Evolutionary conservation across 2,329 filamentous ascomycete genomes (phyloP).

Genomic region (Colletotrichum filicis): DNA sequence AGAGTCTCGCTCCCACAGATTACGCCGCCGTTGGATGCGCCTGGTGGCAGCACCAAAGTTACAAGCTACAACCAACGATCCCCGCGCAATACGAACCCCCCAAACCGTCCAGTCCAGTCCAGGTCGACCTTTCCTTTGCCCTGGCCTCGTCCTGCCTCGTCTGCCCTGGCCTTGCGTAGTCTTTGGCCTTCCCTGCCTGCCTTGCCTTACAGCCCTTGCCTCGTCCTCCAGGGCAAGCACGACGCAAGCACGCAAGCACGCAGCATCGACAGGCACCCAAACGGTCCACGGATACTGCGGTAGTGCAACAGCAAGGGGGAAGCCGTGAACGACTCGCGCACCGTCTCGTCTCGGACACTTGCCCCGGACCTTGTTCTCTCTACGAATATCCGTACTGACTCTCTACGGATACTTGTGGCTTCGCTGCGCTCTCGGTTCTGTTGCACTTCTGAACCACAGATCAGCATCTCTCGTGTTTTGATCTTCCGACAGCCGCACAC

Average conservation of each 20-base stretch:
- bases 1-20: background rate
- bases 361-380: background rate
- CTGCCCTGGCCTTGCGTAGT: background rate
- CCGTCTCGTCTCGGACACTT: constrained; percentile 23
- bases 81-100: background rate
- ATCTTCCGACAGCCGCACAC: constrained; percentile 11
- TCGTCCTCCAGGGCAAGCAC: background rate
- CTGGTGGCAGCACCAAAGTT: background rate
- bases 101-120: background rate
- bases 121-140: background rate
- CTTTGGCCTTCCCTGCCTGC: background rate
- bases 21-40: background rate
- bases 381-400: background rate
- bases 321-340: constrained; percentile 24
- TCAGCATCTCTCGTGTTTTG: background rate
- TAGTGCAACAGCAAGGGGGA: background rate
- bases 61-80: background rate
- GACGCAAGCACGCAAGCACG: background rate
- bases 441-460: constrained; percentile 24
- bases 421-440: background rate
- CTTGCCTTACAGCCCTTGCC: background rate
- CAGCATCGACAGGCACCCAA: background rate
- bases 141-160: background rate
- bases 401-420: background rate
- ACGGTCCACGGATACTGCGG: background rate